Base-by-base conservation (phyloP, 192 early-diverging fungal genomes). In the Backusella circina region DNA sequence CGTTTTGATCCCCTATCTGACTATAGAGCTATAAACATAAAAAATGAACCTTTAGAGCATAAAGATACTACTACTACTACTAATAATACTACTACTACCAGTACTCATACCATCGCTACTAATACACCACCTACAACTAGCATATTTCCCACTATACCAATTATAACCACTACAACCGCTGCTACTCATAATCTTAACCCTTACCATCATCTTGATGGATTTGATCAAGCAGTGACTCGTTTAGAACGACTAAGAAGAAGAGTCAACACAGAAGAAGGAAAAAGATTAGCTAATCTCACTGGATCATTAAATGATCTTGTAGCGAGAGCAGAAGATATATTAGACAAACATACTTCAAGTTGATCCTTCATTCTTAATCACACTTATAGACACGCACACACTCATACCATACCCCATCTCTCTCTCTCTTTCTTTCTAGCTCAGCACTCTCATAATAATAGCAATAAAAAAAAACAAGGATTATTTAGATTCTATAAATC, bases 1-100 rank as follows among this genome's bases (percentile, higher is more conserved):
- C 54, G 54, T 7, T 74, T 74, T 65, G 73, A 74, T 74, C 73
- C 73, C 26, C 31, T 74, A 44, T 74, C 64, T 28, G 73, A 74
- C 36, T 74, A 74, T 44, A 61, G 73, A 74, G 33, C 44, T 26
- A 10, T 61, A 28, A 61, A 61, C 26, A 61, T 61, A 10, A 61
- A 61, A 8, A 61, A 10, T 61, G 54, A 61, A 13, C 54, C 54
- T 61, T 9, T 28, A 61, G 9, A 61, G 23, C 54, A 61, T 30
- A 61, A 61, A 61, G 21, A 61, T 12, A 61, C 26, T 12, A 31
- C 31, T 5, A 16, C 70, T 1, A 31, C 69, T 9, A 15, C 41
- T 12, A 47, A 28, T 26, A 18, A 13, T 15, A 32, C 39, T 28
- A 39, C 44, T 9, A 35, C 26, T 5, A n/a, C 23, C 6, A 21